These are phyloP conservation scores for Globisporangium abappressorium DNA, from an alignment of 352 stramenopile genomes.

Conservation along the genomic window DNA sequence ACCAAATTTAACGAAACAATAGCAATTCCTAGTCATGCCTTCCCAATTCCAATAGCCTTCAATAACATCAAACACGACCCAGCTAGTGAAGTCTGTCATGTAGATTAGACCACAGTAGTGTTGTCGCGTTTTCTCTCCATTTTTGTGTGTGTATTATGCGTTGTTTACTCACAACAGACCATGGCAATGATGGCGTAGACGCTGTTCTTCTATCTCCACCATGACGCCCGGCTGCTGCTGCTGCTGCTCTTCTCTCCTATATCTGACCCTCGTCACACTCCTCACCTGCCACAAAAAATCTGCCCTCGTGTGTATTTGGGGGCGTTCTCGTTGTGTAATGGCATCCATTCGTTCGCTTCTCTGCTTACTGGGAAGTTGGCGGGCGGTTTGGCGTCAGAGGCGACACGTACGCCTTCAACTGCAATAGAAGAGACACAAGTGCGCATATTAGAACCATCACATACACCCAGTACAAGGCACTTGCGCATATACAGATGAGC, in stretches of 20 bases:
- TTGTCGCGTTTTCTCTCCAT: not conserved
- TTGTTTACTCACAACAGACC: not conserved
- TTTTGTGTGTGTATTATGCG: not conserved
- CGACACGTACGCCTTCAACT: slow-evolving; percentile 87
- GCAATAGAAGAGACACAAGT: slow-evolving; percentile 7
- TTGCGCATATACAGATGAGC: not conserved
- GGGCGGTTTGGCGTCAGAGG: slow-evolving; percentile 61
- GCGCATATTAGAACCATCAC: slow-evolving; percentile 1
- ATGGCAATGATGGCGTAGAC: not conserved
- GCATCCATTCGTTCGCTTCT: not conserved
- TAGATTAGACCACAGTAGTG: too few species aligned
- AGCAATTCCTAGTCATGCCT: not conserved
- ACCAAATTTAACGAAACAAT: slow-evolving; percentile 1
- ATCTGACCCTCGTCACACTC: not conserved
- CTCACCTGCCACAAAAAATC: not conserved
- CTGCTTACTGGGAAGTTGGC: slow-evolving; percentile 15
- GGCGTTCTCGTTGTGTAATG: not conserved
- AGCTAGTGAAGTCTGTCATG: not conserved
- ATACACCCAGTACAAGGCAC: not conserved
- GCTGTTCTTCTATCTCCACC: not conserved
- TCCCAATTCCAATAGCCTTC: not conserved
- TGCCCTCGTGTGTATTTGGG: not conserved
- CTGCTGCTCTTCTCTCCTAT: slow-evolving; percentile 1
- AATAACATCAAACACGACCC: not conserved
- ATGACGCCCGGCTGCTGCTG: not conserved